Evolutionary conservation across 495 filamentous ascomycete genomes (phyloP), one percentile per base, ranked within the genome.

Genomic region (Cryomyces minteri): DNA sequence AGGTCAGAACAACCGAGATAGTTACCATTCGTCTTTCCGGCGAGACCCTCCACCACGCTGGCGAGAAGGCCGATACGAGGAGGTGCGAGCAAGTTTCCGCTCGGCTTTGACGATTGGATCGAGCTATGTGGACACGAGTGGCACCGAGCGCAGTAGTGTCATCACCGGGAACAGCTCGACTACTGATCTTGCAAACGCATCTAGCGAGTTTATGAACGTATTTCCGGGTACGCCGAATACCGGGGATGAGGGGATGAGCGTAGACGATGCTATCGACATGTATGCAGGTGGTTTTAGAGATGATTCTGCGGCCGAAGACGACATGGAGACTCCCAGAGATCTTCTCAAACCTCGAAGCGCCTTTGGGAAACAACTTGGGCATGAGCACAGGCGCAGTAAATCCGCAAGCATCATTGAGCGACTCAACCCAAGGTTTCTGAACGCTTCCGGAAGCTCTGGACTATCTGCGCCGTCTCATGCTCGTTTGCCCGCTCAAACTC

Each of bases 201-300:
- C 32, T 25, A 25, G 18, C 18, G 69, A 84, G 41, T 68, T 63
- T 31, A 69, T 64, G 48, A 67, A 69, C 45, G 30, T 51, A 2
- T 6, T 48, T 48, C 43, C 42, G 44, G 4, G 31, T 43, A n/a
- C 50, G 48, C 25, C 40, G 43, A 45, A 50, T n/a, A 51, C 47
- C 6, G 43, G 40, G 33, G 33, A 36, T 46, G 80, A 75, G 47
- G 77, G 74, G 4, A 80, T 87, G 69, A 93, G 79, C 49, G 73
- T 94, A 4, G 88, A 96, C 51, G 88, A 94, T 65, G 80, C 84
- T 6, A 90, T 94, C 62, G 84, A 79, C 11, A 87, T 94, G 82
- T 94, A 94, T 57, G 80, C 82, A 45, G 76, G 80, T 51, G 85
- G n/a, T n/a, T n/a, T n/a, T n/a, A n/a, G n/a, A n/a, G n/a, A n/a